A percentile compares a stretch with the other conserved stretches of the same genome.
phyloP scores from a whole-genome alignment of 192 early-diverging fungal genomes.

The Podila epigama region DNA sequence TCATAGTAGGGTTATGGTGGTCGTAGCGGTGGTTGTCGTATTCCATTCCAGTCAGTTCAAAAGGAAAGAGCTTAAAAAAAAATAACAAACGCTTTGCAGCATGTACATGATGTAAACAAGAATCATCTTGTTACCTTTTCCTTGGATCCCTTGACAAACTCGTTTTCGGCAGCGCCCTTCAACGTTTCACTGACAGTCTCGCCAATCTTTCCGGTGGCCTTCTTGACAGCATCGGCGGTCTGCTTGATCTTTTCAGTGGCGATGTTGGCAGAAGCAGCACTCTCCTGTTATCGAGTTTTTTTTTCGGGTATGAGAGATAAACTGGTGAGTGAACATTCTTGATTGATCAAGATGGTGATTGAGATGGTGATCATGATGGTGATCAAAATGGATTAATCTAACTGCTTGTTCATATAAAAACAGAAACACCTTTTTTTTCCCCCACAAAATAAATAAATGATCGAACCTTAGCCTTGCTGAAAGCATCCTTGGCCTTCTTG shows the following conservation, averaged over 20 bases:
- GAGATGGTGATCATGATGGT: slow-evolving; percentile 1
- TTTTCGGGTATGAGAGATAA: slow-evolving; percentile 9
- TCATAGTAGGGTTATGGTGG: too few species aligned
- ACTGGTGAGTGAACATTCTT: background rate
- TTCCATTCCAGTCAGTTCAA: too few species aligned
- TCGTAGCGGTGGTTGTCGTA: too few species aligned
- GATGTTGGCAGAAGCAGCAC: slow-evolving; percentile 43
- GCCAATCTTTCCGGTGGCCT: slow-evolving; percentile 78
- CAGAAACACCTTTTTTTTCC: background rate
- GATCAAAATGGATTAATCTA: background rate
- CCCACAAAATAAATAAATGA: slow-evolving; percentile 8
- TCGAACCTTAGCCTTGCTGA: slow-evolving; percentile 63
- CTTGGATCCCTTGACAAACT: slow-evolving; percentile 81
- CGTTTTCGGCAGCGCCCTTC: slow-evolving; percentile 73
- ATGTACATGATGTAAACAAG: too few species aligned
- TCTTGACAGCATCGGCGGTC: slow-evolving; percentile 69
- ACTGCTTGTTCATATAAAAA: background rate
- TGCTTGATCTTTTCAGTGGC: slow-evolving; percentile 62
- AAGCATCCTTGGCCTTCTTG: slow-evolving; percentile 83
- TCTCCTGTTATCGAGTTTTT: slow-evolving; percentile 39
- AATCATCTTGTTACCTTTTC: slow-evolving; percentile 63
- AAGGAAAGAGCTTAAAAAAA: too few species aligned
- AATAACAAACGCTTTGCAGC: too few species aligned
- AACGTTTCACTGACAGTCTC: slow-evolving; percentile 66
- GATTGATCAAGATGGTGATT: background rate